Evolutionary conservation across 2,329 filamentous ascomycete species (phyloP).

Genomic region (Cladosporium velox): DNA sequence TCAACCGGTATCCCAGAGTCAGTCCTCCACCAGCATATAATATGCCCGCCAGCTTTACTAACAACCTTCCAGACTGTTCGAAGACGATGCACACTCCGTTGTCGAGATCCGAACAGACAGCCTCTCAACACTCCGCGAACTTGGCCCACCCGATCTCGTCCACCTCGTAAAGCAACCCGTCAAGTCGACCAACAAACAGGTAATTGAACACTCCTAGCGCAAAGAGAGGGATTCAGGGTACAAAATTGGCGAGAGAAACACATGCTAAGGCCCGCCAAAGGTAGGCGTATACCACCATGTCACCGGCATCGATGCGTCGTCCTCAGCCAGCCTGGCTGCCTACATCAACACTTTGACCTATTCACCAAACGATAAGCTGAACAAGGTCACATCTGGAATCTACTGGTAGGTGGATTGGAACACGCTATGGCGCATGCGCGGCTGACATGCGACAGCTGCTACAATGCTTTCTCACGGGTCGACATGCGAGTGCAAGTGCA

Average conservation of each 20-base stretch:
- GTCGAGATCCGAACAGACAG: conserved; percentile 92
- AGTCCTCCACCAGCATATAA: conserved; percentile 20
- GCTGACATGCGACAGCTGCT: conserved; percentile 63
- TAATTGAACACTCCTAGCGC: conserved; percentile 36
- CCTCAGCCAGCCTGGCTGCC: conserved; percentile 91
- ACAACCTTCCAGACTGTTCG: conserved; percentile 71
- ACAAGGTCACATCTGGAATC: conserved; percentile 89
- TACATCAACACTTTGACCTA: conserved; percentile 99
- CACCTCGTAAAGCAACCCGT: conserved; percentile 81
- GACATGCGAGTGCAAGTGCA: conserved; percentile 99
- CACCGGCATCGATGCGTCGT: conserved; percentile 94
- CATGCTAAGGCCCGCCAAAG: conserved; percentile 48
- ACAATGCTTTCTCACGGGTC: conserved; percentile 97
- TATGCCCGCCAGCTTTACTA: neutral
- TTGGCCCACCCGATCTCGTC: conserved; percentile 92
- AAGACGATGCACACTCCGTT: conserved; percentile 88
- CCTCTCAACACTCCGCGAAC: conserved; percentile 80
- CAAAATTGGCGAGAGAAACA: neutral
- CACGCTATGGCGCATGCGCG: neutral
- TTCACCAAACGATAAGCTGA: conserved; percentile 76
- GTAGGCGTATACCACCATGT: conserved; percentile 97
- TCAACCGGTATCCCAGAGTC: conserved; percentile 36
- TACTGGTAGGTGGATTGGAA: conserved; percentile 69
- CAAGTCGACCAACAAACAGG: conserved; percentile 60
- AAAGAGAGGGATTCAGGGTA: neutral